phyloP scores from a whole-genome alignment of 1,139 yeast genomes.

The Yamadazyma atlantica region DNA sequence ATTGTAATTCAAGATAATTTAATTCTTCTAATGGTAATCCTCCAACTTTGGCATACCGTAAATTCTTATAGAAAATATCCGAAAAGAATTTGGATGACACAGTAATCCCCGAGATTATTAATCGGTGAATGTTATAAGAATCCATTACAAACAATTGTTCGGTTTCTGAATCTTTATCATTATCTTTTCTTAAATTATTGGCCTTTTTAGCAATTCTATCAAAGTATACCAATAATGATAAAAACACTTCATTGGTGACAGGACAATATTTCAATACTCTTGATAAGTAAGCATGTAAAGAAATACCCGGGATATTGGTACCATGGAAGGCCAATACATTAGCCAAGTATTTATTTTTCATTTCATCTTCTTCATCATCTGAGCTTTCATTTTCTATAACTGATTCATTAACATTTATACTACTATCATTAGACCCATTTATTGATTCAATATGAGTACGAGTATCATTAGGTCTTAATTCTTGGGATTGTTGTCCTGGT shows the following conservation, averaged over 20 bases:
- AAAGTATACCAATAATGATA: constrained; percentile 85
- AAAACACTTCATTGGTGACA: constrained; percentile 92
- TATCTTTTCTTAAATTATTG: constrained; percentile 45
- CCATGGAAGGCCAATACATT: constrained; percentile 93
- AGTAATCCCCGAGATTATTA: constrained; percentile 94
- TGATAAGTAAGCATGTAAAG: constrained; percentile 82
- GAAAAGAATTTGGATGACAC: constrained; percentile 94
- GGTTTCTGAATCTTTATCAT: constrained; percentile 20
- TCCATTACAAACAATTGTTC: constrained; percentile 89
- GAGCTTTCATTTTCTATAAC: constrained; percentile 25
- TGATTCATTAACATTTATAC: constrained; percentile 14
- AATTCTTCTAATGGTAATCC: constrained; percentile 93
- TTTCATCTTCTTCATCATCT: constrained; percentile 45
- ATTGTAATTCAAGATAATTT: constrained; percentile 89
- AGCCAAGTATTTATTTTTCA: constrained; percentile 59
- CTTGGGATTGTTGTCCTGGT: constrained; percentile 13
- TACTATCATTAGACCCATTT: constrained; percentile 8
- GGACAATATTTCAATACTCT: constrained; percentile 96
- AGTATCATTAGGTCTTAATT: constrained; percentile 8
- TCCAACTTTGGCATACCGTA: constrained; percentile 96
- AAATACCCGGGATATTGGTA: constrained; percentile 90
- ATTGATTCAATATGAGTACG: constrained; percentile 1
- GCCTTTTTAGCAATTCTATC: constrained; percentile 93
- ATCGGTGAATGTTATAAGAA: constrained; percentile 89
- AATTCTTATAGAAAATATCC: constrained; percentile 93